Conservation (phyloP, 805 yeast genomes). For the Clavispora carvajalis region DNA sequence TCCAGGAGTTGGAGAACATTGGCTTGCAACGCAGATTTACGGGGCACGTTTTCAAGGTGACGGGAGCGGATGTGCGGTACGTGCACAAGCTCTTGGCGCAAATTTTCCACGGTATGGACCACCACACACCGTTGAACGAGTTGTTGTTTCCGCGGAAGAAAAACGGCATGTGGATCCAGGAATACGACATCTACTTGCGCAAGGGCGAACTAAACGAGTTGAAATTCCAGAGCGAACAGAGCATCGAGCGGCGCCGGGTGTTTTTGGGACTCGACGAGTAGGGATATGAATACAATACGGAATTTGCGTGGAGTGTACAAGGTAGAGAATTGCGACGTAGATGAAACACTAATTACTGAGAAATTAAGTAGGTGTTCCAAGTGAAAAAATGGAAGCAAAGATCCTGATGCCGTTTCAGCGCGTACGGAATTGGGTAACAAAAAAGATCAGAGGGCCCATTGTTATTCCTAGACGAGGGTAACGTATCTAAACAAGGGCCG, state of each 20-base stretch:
- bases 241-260: slow-evolving; percentile 8
- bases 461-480: no score
- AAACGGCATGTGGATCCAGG: slow-evolving; percentile 16
- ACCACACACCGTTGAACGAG: slow-evolving; percentile 1
- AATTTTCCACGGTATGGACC: slow-evolving; percentile 5
- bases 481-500: no score
- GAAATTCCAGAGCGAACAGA: slow-evolving; percentile 7
- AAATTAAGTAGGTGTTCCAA: no score
- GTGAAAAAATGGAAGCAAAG: no score
- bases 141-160: slow-evolving; percentile 6
- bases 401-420: no score
- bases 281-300: background rate
- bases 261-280: slow-evolving; percentile 12
- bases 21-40: slow-evolving; percentile 13
- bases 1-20: slow-evolving; percentile 6
- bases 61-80: slow-evolving; percentile 11
- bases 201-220: slow-evolving; percentile 6
- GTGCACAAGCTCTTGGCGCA: slow-evolving; percentile 10
- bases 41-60: slow-evolving; percentile 14
- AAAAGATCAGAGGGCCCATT: no score
- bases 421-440: no score
- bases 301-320: no score
- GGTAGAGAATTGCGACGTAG: no score
- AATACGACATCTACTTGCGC: slow-evolving; percentile 12
- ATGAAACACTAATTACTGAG: no score